Evolutionary conservation across 2,329 filamentous ascomycete genomes (phyloP).

Genomic region (Parafenestella ontariensis): DNA sequence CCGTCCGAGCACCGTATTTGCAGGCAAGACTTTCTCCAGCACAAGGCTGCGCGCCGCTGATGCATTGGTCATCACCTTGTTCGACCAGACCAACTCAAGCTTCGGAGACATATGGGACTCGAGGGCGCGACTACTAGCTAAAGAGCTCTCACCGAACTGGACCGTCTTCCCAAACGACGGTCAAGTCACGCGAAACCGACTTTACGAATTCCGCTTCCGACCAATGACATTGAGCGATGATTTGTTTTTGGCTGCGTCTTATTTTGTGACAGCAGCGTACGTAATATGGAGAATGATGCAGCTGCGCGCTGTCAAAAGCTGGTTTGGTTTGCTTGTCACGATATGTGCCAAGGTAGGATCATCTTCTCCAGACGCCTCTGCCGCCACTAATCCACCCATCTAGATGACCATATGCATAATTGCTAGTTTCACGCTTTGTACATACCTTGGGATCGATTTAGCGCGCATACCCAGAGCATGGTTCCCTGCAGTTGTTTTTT

Average conservation of each 20-base stretch:
- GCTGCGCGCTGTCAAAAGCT: conserved; percentile 77
- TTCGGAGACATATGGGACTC: conserved; percentile 71
- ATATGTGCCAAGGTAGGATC: conserved; percentile 66
- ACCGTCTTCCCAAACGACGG: conserved; percentile 69
- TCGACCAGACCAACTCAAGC: conserved; percentile 71
- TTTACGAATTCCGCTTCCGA: conserved; percentile 81
- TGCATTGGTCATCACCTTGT: conserved; percentile 77
- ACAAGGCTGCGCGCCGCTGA: conserved; percentile 73
- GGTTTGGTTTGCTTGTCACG: conserved; percentile 73
- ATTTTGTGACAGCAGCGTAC: conserved; percentile 69
- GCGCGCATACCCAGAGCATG: conserved; percentile 76
- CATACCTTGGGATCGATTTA: conserved; percentile 75
- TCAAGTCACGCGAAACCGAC: conserved; percentile 61
- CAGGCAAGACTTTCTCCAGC: conserved; percentile 77
- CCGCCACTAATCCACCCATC: conserved; percentile 15
- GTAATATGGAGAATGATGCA: conserved; percentile 72
- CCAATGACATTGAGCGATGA: conserved; percentile 74
- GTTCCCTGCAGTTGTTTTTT: conserved; percentile 78
- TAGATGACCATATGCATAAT: conserved; percentile 72
- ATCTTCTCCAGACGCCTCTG: background rate
- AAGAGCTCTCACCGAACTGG: conserved; percentile 63
- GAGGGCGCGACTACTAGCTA: conserved; percentile 62
- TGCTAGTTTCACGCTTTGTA: conserved; percentile 81
- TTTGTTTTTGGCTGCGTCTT: conserved; percentile 68
- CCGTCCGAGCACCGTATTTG: conserved; percentile 80